Evolutionary conservation across 495 filamentous ascomycete genomes (phyloP).

Genomic region (Penicillium ochrochloron): DNA sequence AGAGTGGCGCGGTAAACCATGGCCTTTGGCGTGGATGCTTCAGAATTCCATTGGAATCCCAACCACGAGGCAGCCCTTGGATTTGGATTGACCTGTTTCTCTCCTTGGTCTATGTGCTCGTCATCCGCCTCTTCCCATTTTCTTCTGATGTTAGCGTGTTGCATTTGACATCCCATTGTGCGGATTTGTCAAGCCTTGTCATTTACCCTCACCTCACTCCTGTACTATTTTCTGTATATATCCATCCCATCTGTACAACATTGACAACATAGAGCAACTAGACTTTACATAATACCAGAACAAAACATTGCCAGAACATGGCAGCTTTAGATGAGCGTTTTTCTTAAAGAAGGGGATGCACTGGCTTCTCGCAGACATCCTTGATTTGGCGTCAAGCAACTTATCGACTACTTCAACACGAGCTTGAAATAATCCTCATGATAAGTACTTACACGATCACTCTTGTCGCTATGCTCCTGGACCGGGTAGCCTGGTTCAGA

Average conservation of each 20-base stretch:
- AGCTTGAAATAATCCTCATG: too few relatives aligned
- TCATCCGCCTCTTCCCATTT: constrained; percentile 2
- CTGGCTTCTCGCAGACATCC: constrained; percentile 47
- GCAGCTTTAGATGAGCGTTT: not conserved
- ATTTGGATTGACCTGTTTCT: not conserved
- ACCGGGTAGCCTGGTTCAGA: too few relatives aligned
- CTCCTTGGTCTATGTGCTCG: not conserved
- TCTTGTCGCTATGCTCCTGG: too few relatives aligned
- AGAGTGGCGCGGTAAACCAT: constrained; percentile 35
- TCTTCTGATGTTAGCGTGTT: constrained; percentile 25
- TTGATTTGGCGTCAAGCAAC: constrained; percentile 44
- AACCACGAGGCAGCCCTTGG: constrained; percentile 8
- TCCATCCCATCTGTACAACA: constrained; percentile 8
- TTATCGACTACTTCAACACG: too few relatives aligned
- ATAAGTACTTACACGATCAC: too few relatives aligned
- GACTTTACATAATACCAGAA: constrained; percentile 6
- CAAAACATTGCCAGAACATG: not conserved
- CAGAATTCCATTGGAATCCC: constrained; percentile 41
- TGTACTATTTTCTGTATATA: constrained; percentile 20
- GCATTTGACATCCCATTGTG: constrained; percentile 29
- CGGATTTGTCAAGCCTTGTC: constrained; percentile 19
- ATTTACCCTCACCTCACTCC: constrained; percentile 8
- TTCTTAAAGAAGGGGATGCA: constrained; percentile 26
- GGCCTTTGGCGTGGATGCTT: constrained; percentile 35
- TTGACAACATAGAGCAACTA: constrained; percentile 7